Conservation (phyloP, 176 grass and related monocot species). For the Themeda triandra region DNA sequence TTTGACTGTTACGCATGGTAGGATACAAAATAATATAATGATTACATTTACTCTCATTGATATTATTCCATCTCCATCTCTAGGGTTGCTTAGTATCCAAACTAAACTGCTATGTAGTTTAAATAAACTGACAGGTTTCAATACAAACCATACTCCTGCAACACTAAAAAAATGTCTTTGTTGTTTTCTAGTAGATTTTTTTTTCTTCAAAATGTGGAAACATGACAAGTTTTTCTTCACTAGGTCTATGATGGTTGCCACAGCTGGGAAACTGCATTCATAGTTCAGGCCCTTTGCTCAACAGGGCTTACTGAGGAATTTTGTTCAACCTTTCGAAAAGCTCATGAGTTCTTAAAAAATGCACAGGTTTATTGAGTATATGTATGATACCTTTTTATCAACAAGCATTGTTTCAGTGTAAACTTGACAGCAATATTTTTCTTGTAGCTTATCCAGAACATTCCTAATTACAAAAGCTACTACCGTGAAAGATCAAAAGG, state of each 20-base stretch:
- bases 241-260: slow-evolving; percentile 60
- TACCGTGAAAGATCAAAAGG: slow-evolving; percentile 34
- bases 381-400: neutral
- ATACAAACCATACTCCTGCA: neutral
- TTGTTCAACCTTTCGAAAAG: slow-evolving; percentile 26
- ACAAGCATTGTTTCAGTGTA: neutral
- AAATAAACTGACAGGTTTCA: too few relatives aligned
- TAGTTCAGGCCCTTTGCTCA: slow-evolving; percentile 49
- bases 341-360: slow-evolving; percentile 45
- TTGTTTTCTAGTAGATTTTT: neutral
- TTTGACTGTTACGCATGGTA: neutral
- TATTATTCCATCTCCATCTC: neutral
- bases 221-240: neutral
- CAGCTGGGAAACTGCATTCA: slow-evolving; percentile 60
- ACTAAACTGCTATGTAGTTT: neutral
- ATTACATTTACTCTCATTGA: neutral
- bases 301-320: slow-evolving; percentile 41
- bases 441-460: slow-evolving; percentile 12
- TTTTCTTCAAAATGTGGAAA: neutral
- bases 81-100: neutral
- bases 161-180: neutral
- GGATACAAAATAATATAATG: neutral
- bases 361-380: slow-evolving; percentile 18
- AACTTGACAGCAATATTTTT: neutral
- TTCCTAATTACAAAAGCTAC: slow-evolving; percentile 23